A percentile compares a stretch with the other conserved stretches of the same genome.
Evolutionary conservation across 352 stramenopile genomes (phyloP).

Genomic region (Phytophthora citrophthora): DNA sequence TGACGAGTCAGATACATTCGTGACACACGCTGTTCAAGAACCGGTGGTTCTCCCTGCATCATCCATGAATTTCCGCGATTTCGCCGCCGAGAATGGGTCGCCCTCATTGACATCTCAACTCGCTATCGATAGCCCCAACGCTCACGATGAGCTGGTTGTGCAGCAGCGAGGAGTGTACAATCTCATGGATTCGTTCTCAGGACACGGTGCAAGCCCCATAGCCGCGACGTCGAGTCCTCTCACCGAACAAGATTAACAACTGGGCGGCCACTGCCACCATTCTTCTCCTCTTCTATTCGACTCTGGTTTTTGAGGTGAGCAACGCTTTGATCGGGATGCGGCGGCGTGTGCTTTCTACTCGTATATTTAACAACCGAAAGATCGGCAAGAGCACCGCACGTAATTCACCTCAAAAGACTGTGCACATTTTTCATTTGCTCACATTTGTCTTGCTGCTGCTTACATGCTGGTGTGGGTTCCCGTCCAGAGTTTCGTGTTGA

Average conservation of each 20-base stretch:
- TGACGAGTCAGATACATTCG: slow-evolving; percentile 31
- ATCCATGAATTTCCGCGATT: slow-evolving; percentile 34
- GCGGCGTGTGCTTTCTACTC: slow-evolving; percentile 40
- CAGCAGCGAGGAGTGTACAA: slow-evolving; percentile 37
- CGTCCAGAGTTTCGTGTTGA: slow-evolving; percentile 72
- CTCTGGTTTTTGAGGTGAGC: slow-evolving; percentile 17
- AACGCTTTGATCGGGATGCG: slow-evolving; percentile 11
- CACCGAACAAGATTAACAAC: slow-evolving; percentile 29
- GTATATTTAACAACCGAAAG: slow-evolving; percentile 50
- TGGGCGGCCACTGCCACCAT: slow-evolving; percentile 23
- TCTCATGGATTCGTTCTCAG: slow-evolving; percentile 36
- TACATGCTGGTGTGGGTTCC: slow-evolving; percentile 45
- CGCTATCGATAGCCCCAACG: slow-evolving; percentile 5
- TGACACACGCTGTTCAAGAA: slow-evolving; percentile 27
- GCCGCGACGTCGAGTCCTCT: slow-evolving; percentile 18
- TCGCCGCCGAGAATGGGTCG: slow-evolving; percentile 36
- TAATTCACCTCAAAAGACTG: slow-evolving; percentile 20
- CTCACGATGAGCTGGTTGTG: slow-evolving; percentile 10
- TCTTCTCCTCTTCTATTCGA: slow-evolving; percentile 22
- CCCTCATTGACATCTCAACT: slow-evolving; percentile 40
- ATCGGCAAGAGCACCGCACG: slow-evolving; percentile 37
- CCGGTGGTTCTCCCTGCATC: slow-evolving; percentile 18
- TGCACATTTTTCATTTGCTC: slow-evolving; percentile 1
- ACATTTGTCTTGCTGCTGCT: background rate
- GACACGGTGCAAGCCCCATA: slow-evolving; percentile 30